Percentiles rank a stretch among this genome's conserved stretches.
phyloP scores from a whole-genome alignment of 345 rosid species.

The Murraya paniculata region DNA sequence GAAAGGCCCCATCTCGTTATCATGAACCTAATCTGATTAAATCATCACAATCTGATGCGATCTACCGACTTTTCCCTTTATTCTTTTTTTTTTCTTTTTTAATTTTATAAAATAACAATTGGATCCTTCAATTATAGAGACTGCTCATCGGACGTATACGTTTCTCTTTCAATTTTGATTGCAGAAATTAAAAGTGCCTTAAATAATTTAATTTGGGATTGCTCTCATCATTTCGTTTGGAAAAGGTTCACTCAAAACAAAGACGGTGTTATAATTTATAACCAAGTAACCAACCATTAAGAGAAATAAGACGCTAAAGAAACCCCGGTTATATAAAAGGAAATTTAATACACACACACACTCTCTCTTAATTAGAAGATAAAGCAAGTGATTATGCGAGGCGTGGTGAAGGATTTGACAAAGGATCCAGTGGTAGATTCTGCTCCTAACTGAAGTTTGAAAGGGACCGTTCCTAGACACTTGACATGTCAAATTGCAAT shows the following conservation, averaged over 20 bases:
- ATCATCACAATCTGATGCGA: conserved; percentile 64
- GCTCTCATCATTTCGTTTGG: conserved; percentile 16
- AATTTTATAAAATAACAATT: neutral
- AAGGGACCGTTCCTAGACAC: conserved; percentile 14
- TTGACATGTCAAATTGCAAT: too few species aligned
- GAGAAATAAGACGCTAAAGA: conserved; percentile 14
- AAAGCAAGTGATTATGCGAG: conserved; percentile 23
- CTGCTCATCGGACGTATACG: conserved; percentile 14
- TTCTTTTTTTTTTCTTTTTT: neutral
- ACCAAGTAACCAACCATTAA: neutral
- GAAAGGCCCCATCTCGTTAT: conserved; percentile 32
- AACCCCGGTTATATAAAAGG: neutral
- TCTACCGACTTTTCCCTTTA: conserved; percentile 49
- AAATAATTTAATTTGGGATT: neutral
- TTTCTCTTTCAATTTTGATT: conserved; percentile 17
- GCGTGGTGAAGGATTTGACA: conserved; percentile 22
- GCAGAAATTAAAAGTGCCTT: neutral
- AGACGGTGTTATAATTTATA: neutral
- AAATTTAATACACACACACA: too few species aligned
- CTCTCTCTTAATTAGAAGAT: neutral
- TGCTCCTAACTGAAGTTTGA: conserved; percentile 22
- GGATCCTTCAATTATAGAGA: neutral
- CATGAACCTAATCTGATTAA: conserved; percentile 49
- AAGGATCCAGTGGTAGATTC: conserved; percentile 39
- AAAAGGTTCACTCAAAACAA: conserved; percentile 5